Evolutionary conservation across 306 rosid genomes (phyloP).

Genomic region (Glycine tomentella): DNA sequence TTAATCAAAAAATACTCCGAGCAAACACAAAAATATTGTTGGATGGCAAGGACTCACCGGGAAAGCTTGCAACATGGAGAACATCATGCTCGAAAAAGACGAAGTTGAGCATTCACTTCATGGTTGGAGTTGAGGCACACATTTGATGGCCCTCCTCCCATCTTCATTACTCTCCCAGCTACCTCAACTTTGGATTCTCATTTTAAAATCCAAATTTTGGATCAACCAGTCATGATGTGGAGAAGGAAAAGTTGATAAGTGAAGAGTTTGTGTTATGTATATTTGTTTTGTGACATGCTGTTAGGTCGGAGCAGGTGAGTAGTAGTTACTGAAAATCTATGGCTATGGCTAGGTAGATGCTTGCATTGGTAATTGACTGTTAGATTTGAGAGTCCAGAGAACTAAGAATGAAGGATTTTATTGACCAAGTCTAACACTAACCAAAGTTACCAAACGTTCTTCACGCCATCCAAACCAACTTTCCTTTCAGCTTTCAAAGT

Average conservation of each 20-base stretch:
- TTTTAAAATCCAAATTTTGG: neutral
- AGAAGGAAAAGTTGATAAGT: constrained; percentile 1
- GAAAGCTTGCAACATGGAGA: neutral
- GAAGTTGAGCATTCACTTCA: neutral
- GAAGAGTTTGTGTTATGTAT: no score
- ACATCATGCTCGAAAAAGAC: neutral
- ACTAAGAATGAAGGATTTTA: constrained; percentile 38
- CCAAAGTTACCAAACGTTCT: constrained; percentile 39
- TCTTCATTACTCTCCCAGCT: neutral
- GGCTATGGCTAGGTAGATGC: constrained; percentile 26
- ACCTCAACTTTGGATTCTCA: neutral
- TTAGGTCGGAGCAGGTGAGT: neutral
- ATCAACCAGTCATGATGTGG: neutral
- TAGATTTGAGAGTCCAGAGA: constrained; percentile 35
- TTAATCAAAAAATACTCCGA: no score
- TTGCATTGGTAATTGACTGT: constrained; percentile 40
- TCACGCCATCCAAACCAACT: constrained; percentile 21
- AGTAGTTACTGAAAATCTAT: neutral
- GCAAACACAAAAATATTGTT: neutral
- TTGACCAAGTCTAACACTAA: neutral
- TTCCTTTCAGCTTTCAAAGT: constrained; percentile 19
- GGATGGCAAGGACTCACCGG: constrained; percentile 24
- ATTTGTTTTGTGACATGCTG: neutral
- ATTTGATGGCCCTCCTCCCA: neutral
- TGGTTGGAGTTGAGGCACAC: neutral